Evolutionary conservation across 2,329 filamentous ascomycete genomes (phyloP).

Genomic region (Colletotrichum tamarilloi): DNA sequence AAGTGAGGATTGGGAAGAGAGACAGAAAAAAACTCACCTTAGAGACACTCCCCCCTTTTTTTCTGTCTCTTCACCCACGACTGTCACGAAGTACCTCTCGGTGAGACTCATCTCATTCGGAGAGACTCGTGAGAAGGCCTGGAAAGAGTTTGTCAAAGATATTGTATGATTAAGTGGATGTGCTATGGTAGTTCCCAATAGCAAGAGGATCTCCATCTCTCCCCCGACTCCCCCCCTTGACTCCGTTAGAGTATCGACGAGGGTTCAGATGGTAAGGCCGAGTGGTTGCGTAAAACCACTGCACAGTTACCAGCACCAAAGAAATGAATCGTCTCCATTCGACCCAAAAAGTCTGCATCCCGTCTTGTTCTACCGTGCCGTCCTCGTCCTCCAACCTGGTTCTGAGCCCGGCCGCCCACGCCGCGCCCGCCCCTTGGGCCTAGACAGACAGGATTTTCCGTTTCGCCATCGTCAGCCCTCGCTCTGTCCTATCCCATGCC

Average conservation of each 20-base stretch:
- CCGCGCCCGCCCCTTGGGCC: neutral
- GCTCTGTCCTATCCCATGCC: slow-evolving; percentile 7
- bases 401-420: neutral
- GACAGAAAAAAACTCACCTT: slow-evolving; percentile 4
- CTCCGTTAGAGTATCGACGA: neutral
- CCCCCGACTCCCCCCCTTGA: neutral
- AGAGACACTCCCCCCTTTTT: neutral
- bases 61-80: neutral
- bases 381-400: neutral
- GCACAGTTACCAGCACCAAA: neutral
- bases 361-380: neutral
- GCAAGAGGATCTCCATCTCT: neutral
- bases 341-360: neutral
- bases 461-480: neutral
- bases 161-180: slow-evolving; percentile 9
- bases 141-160: neutral
- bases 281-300: neutral
- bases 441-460: neutral
- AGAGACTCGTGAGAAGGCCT: neutral
- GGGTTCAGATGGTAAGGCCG: neutral
- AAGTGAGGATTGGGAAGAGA: slow-evolving; percentile 25
- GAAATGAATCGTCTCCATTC: slow-evolving; percentile 19
- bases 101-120: neutral
- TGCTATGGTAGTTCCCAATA: neutral
- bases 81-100: neutral